A percentile compares a stretch with the other conserved stretches of the same genome.
These are phyloP conservation scores for Escallonia rubra DNA, from an alignment of 129 eudicot genomes.

Conservation along the genomic window DNA sequence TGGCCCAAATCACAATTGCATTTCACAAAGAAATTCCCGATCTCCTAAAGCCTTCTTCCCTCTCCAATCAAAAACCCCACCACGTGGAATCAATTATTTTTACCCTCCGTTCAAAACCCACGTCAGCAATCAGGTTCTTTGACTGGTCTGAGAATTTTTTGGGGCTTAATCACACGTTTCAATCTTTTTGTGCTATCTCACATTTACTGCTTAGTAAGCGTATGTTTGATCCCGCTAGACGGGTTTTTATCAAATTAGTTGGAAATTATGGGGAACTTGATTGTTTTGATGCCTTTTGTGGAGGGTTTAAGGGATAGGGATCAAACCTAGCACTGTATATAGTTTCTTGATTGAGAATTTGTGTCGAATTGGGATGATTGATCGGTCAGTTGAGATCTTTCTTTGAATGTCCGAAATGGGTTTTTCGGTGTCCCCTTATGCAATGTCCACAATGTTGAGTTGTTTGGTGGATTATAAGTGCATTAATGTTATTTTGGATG, in stretches of 20 bases:
- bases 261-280: constrained; percentile 38
- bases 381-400: constrained; percentile 35
- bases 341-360: constrained; percentile 57
- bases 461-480: constrained; percentile 38
- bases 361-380: constrained; percentile 52
- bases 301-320: constrained; percentile 27
- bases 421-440: constrained; percentile 46
- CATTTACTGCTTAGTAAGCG: constrained; percentile 47
- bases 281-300: constrained; percentile 38
- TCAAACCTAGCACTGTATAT: constrained; percentile 42
- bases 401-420: constrained; percentile 25
- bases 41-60: constrained; percentile 23
- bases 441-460: constrained; percentile 34
- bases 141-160: constrained; percentile 47
- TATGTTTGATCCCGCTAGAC: constrained; percentile 55
- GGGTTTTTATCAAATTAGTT: constrained; percentile 52
- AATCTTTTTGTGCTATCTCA: constrained; percentile 35
- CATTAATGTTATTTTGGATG: constrained; percentile 22
- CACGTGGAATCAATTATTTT: constrained; percentile 39
- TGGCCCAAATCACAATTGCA: constrained; percentile 31
- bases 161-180: constrained; percentile 37
- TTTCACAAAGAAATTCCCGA: constrained; percentile 31
- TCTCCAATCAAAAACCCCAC: constrained; percentile 26
- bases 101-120: constrained; percentile 48
- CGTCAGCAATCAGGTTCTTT: constrained; percentile 52